Conservation (phyloP, 1,139 yeast genomes). For the Geotrichum australiense region DNA sequence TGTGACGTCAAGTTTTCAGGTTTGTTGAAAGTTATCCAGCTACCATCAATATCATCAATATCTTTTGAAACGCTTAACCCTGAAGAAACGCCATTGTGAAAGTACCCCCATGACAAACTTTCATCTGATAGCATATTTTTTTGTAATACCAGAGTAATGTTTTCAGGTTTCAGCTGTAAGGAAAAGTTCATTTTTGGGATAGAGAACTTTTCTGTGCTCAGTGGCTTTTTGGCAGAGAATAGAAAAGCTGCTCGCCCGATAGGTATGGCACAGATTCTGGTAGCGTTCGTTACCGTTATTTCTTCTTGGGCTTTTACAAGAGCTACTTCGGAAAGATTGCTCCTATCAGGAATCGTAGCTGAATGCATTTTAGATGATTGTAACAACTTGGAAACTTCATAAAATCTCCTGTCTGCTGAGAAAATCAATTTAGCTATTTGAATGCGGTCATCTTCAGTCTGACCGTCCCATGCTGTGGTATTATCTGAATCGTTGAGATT, state of each 20-base stretch:
- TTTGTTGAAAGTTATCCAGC: slow-evolving; percentile 87
- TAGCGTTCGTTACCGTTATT: slow-evolving; percentile 55
- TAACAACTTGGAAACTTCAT: slow-evolving; percentile 63
- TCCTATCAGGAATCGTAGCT: slow-evolving; percentile 36
- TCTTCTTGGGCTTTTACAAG: slow-evolving; percentile 52
- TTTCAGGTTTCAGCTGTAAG: slow-evolving; percentile 59
- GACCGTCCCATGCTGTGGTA: slow-evolving; percentile 57
- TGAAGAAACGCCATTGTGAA: slow-evolving; percentile 87
- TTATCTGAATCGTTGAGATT: slow-evolving; percentile 46
- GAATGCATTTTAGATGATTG: slow-evolving; percentile 63
- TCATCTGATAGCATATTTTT: slow-evolving; percentile 47
- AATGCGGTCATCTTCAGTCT: slow-evolving; percentile 58
- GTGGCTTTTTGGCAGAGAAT: slow-evolving; percentile 65
- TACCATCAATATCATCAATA: slow-evolving; percentile 71
- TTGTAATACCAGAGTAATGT: slow-evolving; percentile 56
- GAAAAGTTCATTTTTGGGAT: slow-evolving; percentile 70
- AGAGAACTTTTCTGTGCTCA: slow-evolving; percentile 78
- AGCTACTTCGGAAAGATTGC: slow-evolving; percentile 49
- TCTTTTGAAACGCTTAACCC: slow-evolving; percentile 71
- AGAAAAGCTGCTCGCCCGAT: slow-evolving; percentile 71
- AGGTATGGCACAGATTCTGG: slow-evolving; percentile 70
- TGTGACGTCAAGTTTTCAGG: slow-evolving; percentile 67
- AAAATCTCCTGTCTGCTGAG: slow-evolving; percentile 70
- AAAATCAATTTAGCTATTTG: slow-evolving; percentile 66
- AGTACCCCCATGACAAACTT: slow-evolving; percentile 72